Evolutionary conservation across 2,329 filamentous ascomycete genomes (phyloP).

Genomic region (Macroventuria anomochaeta): DNA sequence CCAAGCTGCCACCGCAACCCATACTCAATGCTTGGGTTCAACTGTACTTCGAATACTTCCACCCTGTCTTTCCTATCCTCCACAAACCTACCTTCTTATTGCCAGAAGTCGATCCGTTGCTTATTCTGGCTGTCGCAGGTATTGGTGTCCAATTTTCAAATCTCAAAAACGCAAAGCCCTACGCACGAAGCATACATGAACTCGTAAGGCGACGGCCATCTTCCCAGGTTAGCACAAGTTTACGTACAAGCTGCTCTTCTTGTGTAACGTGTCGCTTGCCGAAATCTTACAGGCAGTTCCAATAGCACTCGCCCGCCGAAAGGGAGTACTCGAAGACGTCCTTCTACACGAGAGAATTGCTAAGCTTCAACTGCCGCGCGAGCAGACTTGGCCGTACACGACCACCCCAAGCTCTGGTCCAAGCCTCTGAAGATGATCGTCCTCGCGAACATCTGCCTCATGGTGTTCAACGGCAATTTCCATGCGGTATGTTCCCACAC

Average conservation of each 20-base stretch:
- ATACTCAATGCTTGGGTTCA: slow-evolving; percentile 3
- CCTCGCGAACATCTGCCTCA: background rate
- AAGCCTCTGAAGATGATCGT: background rate
- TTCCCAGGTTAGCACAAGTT: background rate
- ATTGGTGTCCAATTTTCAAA: slow-evolving; percentile 5
- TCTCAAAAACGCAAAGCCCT: background rate
- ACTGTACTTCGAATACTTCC: slow-evolving; percentile 11
- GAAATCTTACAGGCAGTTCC: slow-evolving; percentile 1
- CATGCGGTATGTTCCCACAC: background rate
- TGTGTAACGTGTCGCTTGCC: background rate
- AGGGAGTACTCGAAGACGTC: slow-evolving; percentile 1
- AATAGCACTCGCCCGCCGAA: background rate
- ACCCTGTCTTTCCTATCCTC: slow-evolving; percentile 3
- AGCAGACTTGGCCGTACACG: slow-evolving; percentile 4
- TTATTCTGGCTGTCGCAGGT: slow-evolving; percentile 5
- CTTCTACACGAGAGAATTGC: background rate
- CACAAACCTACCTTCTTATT: slow-evolving; percentile 4
- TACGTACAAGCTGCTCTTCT: background rate
- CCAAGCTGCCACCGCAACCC: background rate
- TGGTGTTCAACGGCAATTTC: background rate
- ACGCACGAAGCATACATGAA: background rate
- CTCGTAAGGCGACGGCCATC: slow-evolving; percentile 1
- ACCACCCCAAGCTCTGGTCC: background rate
- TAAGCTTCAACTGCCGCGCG: background rate
- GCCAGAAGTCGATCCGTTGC: background rate